These are phyloP conservation scores for Sisymbrium irio DNA, from an alignment of 345 rosid species.

Conservation along the genomic window DNA sequence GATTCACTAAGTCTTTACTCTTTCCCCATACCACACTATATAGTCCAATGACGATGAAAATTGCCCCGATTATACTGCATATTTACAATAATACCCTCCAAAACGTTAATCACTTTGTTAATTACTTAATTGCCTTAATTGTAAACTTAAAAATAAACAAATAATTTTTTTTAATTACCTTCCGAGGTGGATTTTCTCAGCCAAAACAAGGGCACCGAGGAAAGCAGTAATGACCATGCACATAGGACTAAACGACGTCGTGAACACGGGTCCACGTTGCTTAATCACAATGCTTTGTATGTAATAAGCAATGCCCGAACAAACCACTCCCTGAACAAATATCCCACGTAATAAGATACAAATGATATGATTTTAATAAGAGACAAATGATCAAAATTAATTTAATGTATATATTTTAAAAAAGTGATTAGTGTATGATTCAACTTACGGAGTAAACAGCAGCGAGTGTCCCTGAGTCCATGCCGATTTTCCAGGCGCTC, in stretches of 20 bases:
- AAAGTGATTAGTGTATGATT: background rate
- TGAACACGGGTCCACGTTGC: slow-evolving; percentile 77
- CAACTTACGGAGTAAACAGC: slow-evolving; percentile 63
- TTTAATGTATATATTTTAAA: no score
- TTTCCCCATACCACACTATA: slow-evolving; percentile 92
- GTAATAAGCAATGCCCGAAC: slow-evolving; percentile 85
- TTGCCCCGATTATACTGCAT: slow-evolving; percentile 72
- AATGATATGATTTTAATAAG: no score
- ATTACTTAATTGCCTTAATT: background rate
- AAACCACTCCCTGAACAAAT: slow-evolving; percentile 61
- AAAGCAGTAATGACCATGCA: slow-evolving; percentile 81
- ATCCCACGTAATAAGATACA: background rate
- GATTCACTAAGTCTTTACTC: slow-evolving; percentile 50
- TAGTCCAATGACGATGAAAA: slow-evolving; percentile 70
- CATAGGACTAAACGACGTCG: slow-evolving; percentile 76
- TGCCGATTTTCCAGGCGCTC: slow-evolving; percentile 67
- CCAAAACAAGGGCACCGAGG: slow-evolving; percentile 58
- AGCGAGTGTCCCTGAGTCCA: slow-evolving; percentile 73
- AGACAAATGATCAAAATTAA: no score
- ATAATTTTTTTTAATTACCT: slow-evolving; percentile 50
- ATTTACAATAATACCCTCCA: slow-evolving; percentile 5
- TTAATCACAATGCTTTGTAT: slow-evolving; percentile 70
- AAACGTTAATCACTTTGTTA: slow-evolving; percentile 6
- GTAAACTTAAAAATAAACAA: background rate
- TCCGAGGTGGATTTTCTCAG: slow-evolving; percentile 73